Evolutionary conservation across 1,284 basidiomycete species (phyloP).

Genomic region (Irpex sp.): DNA sequence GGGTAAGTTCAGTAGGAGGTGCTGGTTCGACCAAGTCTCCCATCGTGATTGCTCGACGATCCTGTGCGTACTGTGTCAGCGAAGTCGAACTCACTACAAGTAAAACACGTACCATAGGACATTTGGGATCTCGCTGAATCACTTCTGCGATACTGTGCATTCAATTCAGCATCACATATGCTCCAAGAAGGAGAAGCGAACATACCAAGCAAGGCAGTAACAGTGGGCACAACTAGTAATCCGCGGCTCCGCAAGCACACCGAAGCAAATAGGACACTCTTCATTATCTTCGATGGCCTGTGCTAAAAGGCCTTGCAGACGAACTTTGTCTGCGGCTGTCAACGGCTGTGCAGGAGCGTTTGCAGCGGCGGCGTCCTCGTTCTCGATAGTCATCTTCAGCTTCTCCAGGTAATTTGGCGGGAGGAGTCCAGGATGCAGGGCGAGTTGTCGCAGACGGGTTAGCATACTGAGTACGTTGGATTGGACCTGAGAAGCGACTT

Average conservation of each 20-base stretch:
- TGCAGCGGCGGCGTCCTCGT: constrained; percentile 18
- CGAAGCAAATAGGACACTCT: constrained; percentile 81
- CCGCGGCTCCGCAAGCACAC: constrained; percentile 57
- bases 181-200: neutral
- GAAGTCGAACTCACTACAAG: neutral
- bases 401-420: constrained; percentile 74
- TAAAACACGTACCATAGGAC: constrained; percentile 62
- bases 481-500: constrained; percentile 40
- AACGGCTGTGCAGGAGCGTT: constrained; percentile 29
- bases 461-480: constrained; percentile 76
- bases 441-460: constrained; percentile 83
- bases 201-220: constrained; percentile 72
- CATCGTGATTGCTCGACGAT: constrained; percentile 61
- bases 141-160: constrained; percentile 57
- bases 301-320: constrained; percentile 59
- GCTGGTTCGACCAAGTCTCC: constrained; percentile 65
- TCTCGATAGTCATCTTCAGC: constrained; percentile 36
- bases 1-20: constrained; percentile 60
- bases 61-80: constrained; percentile 32
- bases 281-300: constrained; percentile 76
- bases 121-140: constrained; percentile 61
- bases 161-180: neutral
- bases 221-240: constrained; percentile 77
- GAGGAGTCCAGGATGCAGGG: constrained; percentile 74
- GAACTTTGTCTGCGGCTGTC: constrained; percentile 44